These are phyloP conservation scores for Fusarium sp. DNA, from an alignment of 2,329 filamentous ascomycete species.

Conservation along the genomic window DNA sequence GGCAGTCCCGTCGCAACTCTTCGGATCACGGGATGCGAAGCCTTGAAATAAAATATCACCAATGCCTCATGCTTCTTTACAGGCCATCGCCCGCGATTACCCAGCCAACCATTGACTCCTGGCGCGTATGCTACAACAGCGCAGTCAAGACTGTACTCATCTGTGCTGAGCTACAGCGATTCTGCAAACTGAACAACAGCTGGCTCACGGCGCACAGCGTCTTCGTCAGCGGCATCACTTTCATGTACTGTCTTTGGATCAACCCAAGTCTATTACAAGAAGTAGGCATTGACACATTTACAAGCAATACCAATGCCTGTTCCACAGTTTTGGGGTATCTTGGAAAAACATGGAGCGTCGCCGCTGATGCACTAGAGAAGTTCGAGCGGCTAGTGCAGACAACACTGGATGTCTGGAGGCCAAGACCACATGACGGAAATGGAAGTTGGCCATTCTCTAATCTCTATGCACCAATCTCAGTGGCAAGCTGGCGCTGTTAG, in stretches of 20 bases:
- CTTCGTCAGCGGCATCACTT: slow-evolving; percentile 48
- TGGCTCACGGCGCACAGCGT: slow-evolving; percentile 48
- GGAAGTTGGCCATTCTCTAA: slow-evolving; percentile 13
- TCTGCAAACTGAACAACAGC: slow-evolving; percentile 45
- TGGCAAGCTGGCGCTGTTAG: background rate
- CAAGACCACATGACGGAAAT: slow-evolving; percentile 8
- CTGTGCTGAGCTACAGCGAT: slow-evolving; percentile 43
- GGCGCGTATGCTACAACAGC: slow-evolving; percentile 44
- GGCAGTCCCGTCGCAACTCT: slow-evolving; percentile 18
- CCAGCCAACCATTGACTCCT: slow-evolving; percentile 36
- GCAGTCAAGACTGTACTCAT: slow-evolving; percentile 46
- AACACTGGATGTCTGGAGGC: slow-evolving; percentile 11
- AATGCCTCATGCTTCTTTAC: slow-evolving; percentile 47
- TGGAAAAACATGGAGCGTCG: slow-evolving; percentile 45
- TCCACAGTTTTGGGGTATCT: slow-evolving; percentile 35
- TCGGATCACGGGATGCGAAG: slow-evolving; percentile 32
- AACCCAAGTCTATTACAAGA: slow-evolving; percentile 11
- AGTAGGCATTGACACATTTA: slow-evolving; percentile 4
- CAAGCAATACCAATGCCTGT: slow-evolving; percentile 31
- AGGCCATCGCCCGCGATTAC: slow-evolving; percentile 46
- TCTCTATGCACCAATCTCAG: slow-evolving; percentile 18
- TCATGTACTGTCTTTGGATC: slow-evolving; percentile 45
- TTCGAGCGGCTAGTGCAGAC: slow-evolving; percentile 35
- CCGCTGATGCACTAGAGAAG: slow-evolving; percentile 53
- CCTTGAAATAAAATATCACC: slow-evolving; percentile 48